Evolutionary conservation across 768 basidiomycete genomes (phyloP), one percentile per base, ranked within the genome.

Genomic region (Mycena vitilis): DNA sequence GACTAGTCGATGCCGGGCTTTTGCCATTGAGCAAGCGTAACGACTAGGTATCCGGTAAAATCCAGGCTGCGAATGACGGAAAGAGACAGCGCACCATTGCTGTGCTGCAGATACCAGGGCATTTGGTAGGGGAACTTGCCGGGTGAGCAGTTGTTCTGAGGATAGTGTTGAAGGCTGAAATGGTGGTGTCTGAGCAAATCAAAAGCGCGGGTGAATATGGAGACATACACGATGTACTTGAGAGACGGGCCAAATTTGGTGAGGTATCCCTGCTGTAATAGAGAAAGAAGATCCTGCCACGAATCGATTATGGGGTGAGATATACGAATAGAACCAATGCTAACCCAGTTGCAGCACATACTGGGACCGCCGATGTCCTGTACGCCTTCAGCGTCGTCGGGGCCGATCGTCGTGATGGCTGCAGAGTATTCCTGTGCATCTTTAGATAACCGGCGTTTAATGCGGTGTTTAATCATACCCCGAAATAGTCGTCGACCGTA

Each of bases 331-430:
- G 60, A 49, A 22, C 42, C 47, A 34, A 58, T 6, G 71, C 81
- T 38, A 64, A 86, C 86, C 87, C 87, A 88, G n/a, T 30, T 49
- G 65, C 87, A 88, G 68, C 86, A 87, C 15, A 86, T 77, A 20
- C 84, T 85, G 6, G 87, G 87, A 9, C 87, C 87, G 5, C 80
- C 85, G 12, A 87, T 77, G 52, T 82, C 64, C 37, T 30, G 44
- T 1, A 51, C 44, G 8, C 64, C 64, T 12, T 25, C 13, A 20
- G 38, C 23, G 48, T 72, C 67, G 36, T 36, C 40, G 10, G 66
- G 1, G 18, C 70, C 70, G 2, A 71, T 65, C 1, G 42, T 58
- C 8, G 6, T 38, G 22, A 71, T 25, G 11, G 75, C 78, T 5
- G 81, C 75, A 0, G 82, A 81, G 56, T 81, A 87, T 60, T 86